Percentiles rank a stretch among this genome's conserved stretches.
Evolutionary conservation across 2,329 filamentous ascomycete species (phyloP).

Genomic region (Westerdykella aurantiaca): DNA sequence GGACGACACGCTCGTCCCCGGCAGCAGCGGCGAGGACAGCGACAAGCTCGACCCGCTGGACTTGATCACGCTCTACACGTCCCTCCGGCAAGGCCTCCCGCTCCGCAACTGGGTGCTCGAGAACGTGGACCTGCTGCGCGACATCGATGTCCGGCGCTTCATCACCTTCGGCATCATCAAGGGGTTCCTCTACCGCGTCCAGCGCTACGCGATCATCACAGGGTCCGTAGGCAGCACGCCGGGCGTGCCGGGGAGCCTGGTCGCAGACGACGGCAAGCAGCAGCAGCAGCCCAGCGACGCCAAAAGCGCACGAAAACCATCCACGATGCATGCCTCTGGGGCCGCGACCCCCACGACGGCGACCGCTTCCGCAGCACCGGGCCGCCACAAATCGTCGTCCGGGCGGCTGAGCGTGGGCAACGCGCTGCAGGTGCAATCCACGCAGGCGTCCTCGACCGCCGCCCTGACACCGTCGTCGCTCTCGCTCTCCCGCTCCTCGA

Average conservation of each 20-base stretch:
- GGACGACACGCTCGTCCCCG: not conserved
- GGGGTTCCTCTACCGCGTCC: slow-evolving; percentile 84
- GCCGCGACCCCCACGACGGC: too few relatives aligned
- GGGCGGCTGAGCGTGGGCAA: too few relatives aligned
- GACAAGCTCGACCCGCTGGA: slow-evolving; percentile 25
- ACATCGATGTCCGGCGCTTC: slow-evolving; percentile 82
- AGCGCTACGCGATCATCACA: slow-evolving; percentile 73
- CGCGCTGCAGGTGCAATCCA: too few relatives aligned
- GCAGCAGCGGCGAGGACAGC: slow-evolving; percentile 10
- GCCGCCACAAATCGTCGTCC: too few relatives aligned
- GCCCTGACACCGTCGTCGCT: too few relatives aligned
- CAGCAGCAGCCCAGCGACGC: too few relatives aligned
- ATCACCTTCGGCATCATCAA: slow-evolving; percentile 97
- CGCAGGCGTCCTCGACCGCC: too few relatives aligned
- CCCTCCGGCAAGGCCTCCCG: slow-evolving; percentile 75
- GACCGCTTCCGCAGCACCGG: too few relatives aligned
- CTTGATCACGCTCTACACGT: slow-evolving; percentile 77
- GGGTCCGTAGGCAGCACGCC: too few relatives aligned
- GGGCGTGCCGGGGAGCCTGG: not conserved
- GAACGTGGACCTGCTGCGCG: slow-evolving; percentile 64
- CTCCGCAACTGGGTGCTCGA: slow-evolving; percentile 80
- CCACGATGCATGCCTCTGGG: too few relatives aligned
- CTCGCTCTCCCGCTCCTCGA: too few relatives aligned
- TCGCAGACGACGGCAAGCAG: not conserved
- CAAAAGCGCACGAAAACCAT: too few relatives aligned